phyloP scores from a whole-genome alignment of 73 alveolate species.

The Tetrahymena malaccensis region DNA sequence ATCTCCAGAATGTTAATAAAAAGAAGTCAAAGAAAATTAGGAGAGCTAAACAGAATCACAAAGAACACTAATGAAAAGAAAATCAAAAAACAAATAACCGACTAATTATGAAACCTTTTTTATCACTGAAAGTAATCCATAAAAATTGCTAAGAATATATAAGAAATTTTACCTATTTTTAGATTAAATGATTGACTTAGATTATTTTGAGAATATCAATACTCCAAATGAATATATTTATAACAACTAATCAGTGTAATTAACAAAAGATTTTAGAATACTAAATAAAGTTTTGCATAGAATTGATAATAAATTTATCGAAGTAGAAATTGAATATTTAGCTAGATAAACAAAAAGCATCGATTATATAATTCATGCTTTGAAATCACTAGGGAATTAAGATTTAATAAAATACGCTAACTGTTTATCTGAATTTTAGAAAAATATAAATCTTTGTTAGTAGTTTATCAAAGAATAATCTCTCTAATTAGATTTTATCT shows the following conservation, averaged over 20 bases:
- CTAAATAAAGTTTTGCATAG: background rate
- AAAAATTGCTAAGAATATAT: background rate
- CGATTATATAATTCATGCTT: background rate
- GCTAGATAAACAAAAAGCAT: background rate
- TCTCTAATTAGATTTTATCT: background rate
- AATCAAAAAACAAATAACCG: background rate
- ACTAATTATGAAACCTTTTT: background rate
- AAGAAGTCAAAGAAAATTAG: background rate
- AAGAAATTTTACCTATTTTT: too few relatives aligned
- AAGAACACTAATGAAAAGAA: background rate
- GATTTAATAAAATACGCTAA: background rate
- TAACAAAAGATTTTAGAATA: background rate
- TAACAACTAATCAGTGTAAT: background rate
- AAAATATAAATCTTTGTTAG: background rate
- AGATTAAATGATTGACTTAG: background rate
- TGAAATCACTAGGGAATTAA: background rate
- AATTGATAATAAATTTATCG: background rate
- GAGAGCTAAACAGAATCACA: background rate
- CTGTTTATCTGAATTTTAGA: background rate
- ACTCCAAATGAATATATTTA: background rate
- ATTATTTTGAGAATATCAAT: background rate
- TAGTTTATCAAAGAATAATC: background rate
- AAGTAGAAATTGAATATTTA: background rate
- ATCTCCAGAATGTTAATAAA: background rate
- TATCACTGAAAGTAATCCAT: background rate